Evolutionary conservation across 2,329 filamentous ascomycete genomes (phyloP), one percentile per base, ranked within the genome.

Genomic region (Colletotrichum plurivorum): DNA sequence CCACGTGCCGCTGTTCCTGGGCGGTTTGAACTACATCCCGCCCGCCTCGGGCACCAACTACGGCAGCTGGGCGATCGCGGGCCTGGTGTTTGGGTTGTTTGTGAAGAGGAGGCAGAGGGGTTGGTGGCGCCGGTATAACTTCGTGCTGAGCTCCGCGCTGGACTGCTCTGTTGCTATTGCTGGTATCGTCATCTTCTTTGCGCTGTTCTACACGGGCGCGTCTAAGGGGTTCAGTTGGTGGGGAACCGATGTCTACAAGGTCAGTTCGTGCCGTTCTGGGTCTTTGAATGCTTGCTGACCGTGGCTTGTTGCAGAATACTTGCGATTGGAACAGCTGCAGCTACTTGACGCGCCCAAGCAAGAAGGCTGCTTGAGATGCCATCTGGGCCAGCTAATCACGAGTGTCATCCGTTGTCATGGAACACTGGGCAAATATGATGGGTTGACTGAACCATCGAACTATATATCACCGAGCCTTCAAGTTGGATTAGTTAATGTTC

Each of bases 81-180:
- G 77, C 0, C 73, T 79, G 1, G 12, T 78, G 0, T 79, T 79
- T 13, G 73, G 75, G 0, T 54, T 75, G 5, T 58, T 70, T 18
- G 43, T 78, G 16, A 77, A 77, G 70, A 70, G 70, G 5, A 69
- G 71, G n/a, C 68, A 68, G 20, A 64, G 69, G 8, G 52, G 67
- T 5, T 79, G 78, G 78, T 79, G 78, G 78, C 72, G 66, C 4
- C 59, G 72, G 22, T 78, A 78, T 41, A 79, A 78, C 36, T 79
- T 78, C 43, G 75, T 79, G 9, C 72, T 79, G 8, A 77, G 75
- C 56, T 73, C 78, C 1, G 77, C 78, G 0, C 56, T 80, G 13
- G 77, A 78, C 51, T 77, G 74, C 22, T 77, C 76, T 1, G 72
- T 77, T 7, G 77, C 76, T 2, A 76, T 80, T 51, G 74, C 75